These are phyloP conservation scores for Anthracocystis walkeri DNA, from an alignment of 1,284 basidiomycete genomes.

Conservation along the genomic window DNA sequence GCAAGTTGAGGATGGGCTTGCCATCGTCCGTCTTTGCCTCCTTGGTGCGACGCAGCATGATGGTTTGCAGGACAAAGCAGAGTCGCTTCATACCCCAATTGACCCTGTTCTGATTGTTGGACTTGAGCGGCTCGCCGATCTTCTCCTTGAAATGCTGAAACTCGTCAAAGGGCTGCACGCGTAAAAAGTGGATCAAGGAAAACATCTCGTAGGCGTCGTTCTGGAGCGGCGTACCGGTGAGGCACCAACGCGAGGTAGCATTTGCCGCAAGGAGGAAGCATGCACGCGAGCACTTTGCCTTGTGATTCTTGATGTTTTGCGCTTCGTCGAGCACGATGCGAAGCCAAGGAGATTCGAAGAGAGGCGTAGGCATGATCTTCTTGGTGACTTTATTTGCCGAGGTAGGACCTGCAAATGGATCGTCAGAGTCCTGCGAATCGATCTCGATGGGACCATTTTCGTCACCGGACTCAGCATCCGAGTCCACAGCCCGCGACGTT, in stretches of 20 bases:
- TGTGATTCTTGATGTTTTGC: conserved; percentile 94
- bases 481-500: conserved; percentile 15
- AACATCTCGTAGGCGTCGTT: conserved; percentile 91
- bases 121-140: conserved; percentile 80
- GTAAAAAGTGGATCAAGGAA: conserved; percentile 88
- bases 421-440: conserved; percentile 70
- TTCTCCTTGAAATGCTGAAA: conserved; percentile 82
- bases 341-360: conserved; percentile 86
- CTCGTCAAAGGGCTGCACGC: conserved; percentile 83
- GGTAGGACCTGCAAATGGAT: conserved; percentile 24
- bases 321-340: conserved; percentile 92
- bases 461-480: conserved; percentile 34
- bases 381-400: conserved; percentile 70
- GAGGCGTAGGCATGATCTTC: conserved; percentile 71
- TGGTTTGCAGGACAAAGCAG: conserved; percentile 82
- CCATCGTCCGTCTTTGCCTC: conserved; percentile 75
- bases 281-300: conserved; percentile 81
- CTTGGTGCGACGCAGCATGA: conserved; percentile 93
- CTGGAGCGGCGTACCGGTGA: conserved; percentile 73
- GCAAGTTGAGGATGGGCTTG: conserved; percentile 87
- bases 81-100: conserved; percentile 66
- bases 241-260: conserved; percentile 65
- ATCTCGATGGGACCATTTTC: conserved; percentile 39
- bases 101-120: conserved; percentile 57
- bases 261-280: conserved; percentile 77